Base-by-base conservation (phyloP, 345 rosid species). In the Gossypium sturtianum region DNA sequence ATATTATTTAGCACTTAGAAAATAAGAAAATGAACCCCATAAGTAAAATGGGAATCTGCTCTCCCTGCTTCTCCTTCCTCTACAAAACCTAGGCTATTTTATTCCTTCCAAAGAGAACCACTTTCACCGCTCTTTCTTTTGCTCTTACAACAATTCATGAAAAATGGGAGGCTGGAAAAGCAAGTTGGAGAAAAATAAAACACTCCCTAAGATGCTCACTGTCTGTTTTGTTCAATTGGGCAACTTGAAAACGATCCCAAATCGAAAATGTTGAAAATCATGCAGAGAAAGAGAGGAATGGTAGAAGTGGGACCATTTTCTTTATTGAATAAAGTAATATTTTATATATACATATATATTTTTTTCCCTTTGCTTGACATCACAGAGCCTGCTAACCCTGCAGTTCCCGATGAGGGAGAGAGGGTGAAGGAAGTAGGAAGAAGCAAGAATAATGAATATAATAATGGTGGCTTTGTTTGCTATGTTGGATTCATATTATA, bases 341-440 rank as follows among this genome's bases (percentile, higher is more conserved):
- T 47, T 34, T 34, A 34, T 34, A 34, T 34, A 34, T 34, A 4
- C 38, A 34, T 34, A 29, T 29, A 3, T 27, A 45, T 45, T 13
- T 22, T 23, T 15, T 12, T 15, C 52, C 43, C 2, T 73, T 74
- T 49, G 41, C 41, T 59, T 25, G 2, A 45, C 62, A 53, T 34
- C 52, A 60, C 60, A 53, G 75, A 53, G 66, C 27, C 38, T 59
- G 64, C 27, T 52, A 19, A 9, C 4, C 25, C 66, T 70, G 71
- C 83, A 76, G 61, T 82, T 80, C 84, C 82, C 84, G 76, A 82
- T 76, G 80, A 66, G 75, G 71, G 20, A 47, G 29, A 12, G 74
- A 47, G 61, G 61, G 73, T 47, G 64, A 56, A 51, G 80, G 58
- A 51, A 71, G 80, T 17, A 65, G 78, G 47, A 70, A 25, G 59